These are phyloP conservation scores for Auxenochlorella pyrenoidosa DNA, from an alignment of 139 green algal species.

Conservation along the genomic window DNA sequence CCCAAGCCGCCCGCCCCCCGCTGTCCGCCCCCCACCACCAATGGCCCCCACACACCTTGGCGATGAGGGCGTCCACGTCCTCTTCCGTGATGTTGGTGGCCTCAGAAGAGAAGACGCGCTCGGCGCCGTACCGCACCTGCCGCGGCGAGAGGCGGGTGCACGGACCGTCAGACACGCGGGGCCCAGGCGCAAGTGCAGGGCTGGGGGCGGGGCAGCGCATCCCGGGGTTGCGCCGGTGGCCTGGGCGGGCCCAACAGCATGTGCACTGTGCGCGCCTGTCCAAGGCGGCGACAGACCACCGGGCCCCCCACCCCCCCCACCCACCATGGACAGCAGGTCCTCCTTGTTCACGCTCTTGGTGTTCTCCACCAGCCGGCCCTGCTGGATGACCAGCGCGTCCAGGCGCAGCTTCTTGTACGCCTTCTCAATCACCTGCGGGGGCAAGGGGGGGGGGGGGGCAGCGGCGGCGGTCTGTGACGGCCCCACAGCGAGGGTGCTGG, in stretches of 20 bases:
- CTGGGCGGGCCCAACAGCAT: too few relatives aligned
- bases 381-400: constrained; percentile 99
- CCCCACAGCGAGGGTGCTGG: too few relatives aligned
- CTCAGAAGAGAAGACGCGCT: constrained; percentile 93
- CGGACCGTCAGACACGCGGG: too few relatives aligned
- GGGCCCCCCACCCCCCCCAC: too few relatives aligned
- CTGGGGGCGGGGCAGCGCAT: too few relatives aligned
- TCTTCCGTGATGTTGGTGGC: constrained; percentile 79
- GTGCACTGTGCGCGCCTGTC: too few relatives aligned
- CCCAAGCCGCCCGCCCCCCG: too few relatives aligned
- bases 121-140: constrained; percentile 94
- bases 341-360: constrained; percentile 96
- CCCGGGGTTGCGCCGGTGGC: too few relatives aligned
- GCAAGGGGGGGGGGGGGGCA: background rate
- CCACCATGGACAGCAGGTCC: constrained; percentile 94
- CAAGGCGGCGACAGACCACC: too few relatives aligned
- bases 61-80: constrained; percentile 97
- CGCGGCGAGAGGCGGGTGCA: too few relatives aligned
- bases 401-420: constrained; percentile 99
- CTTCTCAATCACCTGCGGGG: constrained; percentile 98
- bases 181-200: too few relatives aligned
- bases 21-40: background rate
- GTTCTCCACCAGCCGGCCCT: constrained; percentile 96
- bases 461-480: background rate
- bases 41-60: constrained; percentile 10